A percentile compares a stretch with the other conserved stretches of the same genome.
These are phyloP conservation scores for Eimeria necatrix DNA, from an alignment of 169 alveolate species.

Conservation along the genomic window DNA sequence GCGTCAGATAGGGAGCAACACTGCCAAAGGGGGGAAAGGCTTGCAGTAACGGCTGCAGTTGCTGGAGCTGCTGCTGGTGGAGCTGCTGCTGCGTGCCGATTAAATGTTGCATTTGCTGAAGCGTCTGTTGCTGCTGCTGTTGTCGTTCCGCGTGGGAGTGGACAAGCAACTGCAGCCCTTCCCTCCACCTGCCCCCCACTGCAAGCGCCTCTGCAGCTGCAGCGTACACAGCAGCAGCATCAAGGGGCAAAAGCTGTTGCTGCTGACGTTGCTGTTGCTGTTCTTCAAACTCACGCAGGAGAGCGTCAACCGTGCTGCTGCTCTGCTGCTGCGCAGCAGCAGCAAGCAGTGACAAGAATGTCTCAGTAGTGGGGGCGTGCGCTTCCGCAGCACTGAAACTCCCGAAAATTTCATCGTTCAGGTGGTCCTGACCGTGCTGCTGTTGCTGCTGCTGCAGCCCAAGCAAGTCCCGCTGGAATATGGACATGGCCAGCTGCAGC, in stretches of 20 bases:
- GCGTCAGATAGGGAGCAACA: conserved; percentile 51
- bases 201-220: conserved; percentile 73
- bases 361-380: conserved; percentile 70
- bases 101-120: conserved; percentile 56
- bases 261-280: conserved; percentile 56
- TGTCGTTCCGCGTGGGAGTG: conserved; percentile 56
- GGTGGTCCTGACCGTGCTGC: conserved; percentile 69
- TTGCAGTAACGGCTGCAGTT: conserved; percentile 34
- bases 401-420: conserved; percentile 39
- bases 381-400: conserved; percentile 57
- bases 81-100: conserved; percentile 49
- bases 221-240: conserved; percentile 61
- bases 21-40: conserved; percentile 55
- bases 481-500: conserved; percentile 67
- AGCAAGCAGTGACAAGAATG: conserved; percentile 47
- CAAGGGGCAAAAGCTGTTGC: conserved; percentile 65
- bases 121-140: conserved; percentile 63
- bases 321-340: conserved; percentile 69
- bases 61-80: conserved; percentile 4
- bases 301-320: conserved; percentile 42
- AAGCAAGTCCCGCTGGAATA: conserved; percentile 66
- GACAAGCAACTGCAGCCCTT: conserved; percentile 34
- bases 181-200: conserved; percentile 71
- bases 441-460: conserved; percentile 49
- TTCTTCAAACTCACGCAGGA: conserved; percentile 70